Evolutionary conservation across 805 yeast species (phyloP).

Genomic region (Yarrowia osloensis): DNA sequence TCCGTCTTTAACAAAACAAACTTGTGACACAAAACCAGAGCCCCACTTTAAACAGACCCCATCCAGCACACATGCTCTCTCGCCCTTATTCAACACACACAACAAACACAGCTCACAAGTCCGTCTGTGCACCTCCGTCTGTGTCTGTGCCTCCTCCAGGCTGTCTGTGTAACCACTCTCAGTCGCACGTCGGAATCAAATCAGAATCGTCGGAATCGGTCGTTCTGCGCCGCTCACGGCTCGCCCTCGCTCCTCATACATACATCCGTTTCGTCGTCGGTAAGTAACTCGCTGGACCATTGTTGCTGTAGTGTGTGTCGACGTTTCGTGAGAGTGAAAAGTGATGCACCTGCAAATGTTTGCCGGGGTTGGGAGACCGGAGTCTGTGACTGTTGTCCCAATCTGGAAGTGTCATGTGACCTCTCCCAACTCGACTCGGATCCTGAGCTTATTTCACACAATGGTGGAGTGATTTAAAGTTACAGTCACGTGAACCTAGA

Average conservation of each 20-base stretch:
- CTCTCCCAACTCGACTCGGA: background rate
- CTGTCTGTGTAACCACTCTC: background rate
- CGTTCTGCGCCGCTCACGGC: background rate
- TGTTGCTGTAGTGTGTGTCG: conserved; percentile 43
- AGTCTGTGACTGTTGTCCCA: conserved; percentile 30
- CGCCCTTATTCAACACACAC: background rate
- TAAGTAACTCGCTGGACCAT: conserved; percentile 99
- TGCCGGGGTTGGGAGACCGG: conserved; percentile 7
- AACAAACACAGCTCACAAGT: too few species aligned
- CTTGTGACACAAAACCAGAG: background rate
- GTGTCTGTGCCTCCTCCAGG: background rate
- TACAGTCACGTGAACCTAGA: background rate
- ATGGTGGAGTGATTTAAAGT: background rate
- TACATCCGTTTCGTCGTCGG: conserved; percentile 99
- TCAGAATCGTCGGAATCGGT: background rate
- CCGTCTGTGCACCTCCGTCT: background rate
- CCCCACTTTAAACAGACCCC: background rate
- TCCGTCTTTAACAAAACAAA: background rate
- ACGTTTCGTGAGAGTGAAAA: conserved; percentile 22
- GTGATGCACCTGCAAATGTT: conserved; percentile 19
- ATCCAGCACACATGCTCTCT: background rate
- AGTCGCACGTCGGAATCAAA: background rate
- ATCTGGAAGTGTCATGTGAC: conserved; percentile 25
- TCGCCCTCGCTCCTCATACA: conserved; percentile 45
- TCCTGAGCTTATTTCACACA: background rate